These are phyloP conservation scores for Nadsonia starkeyi-henricii DNA, from an alignment of 1,139 yeast genomes.

Conservation along the genomic window DNA sequence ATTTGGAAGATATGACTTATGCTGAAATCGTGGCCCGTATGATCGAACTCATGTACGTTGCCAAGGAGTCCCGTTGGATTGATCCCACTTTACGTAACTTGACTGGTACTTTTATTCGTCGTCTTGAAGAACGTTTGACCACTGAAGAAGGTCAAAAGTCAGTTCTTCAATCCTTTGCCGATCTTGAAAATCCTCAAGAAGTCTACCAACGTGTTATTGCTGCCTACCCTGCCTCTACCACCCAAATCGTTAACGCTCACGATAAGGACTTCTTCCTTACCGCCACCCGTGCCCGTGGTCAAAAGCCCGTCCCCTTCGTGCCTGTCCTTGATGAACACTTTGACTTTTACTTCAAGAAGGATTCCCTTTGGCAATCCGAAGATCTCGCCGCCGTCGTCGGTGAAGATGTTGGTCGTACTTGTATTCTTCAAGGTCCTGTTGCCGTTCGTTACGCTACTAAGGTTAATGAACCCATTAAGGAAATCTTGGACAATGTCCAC, in stretches of 20 bases:
- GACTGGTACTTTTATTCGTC: constrained; percentile 73
- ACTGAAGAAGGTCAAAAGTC: constrained; percentile 35
- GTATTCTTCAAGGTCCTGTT: constrained; percentile 97
- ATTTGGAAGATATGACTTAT: constrained; percentile 91
- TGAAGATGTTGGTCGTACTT: constrained; percentile 93
- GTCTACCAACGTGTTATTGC: constrained; percentile 47
- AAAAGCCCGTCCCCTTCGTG: constrained; percentile 96
- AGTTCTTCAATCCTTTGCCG: constrained; percentile 56
- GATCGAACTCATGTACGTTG: constrained; percentile 78
- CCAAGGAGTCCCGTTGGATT: constrained; percentile 74
- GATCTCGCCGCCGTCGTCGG: constrained; percentile 91
- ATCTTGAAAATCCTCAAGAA: constrained; percentile 50
- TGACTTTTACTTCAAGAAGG: constrained; percentile 94
- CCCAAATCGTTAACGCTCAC: constrained; percentile 84
- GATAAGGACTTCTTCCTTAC: constrained; percentile 87
- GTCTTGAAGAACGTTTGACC: constrained; percentile 94
- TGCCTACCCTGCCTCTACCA: constrained; percentile 57
- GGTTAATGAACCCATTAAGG: constrained; percentile 86
- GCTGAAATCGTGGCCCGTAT: constrained; percentile 79
- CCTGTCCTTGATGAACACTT: constrained; percentile 91
- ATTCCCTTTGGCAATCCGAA: constrained; percentile 97
- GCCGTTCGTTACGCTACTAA: constrained; percentile 84
- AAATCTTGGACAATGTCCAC: constrained; percentile 76
- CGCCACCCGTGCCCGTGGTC: constrained; percentile 69
- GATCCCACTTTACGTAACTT: constrained; percentile 77